These are phyloP conservation scores for Chenopodium album DNA, from an alignment of 148 eudicot species.

Conservation along the genomic window DNA sequence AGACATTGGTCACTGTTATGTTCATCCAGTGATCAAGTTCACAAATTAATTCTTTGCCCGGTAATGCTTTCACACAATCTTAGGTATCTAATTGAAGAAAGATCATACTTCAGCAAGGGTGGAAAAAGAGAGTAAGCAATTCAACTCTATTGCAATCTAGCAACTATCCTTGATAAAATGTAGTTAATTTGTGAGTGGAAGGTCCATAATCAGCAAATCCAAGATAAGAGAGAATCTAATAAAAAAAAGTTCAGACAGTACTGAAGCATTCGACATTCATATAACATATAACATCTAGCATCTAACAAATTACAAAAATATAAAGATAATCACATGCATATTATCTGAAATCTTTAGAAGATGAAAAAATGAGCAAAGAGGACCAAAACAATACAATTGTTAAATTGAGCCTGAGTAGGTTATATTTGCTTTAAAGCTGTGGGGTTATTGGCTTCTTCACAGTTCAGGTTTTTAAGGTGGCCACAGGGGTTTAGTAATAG, in stretches of 20 bases:
- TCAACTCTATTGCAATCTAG: too few relatives aligned
- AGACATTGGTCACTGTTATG: neutral
- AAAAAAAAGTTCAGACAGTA: too few relatives aligned
- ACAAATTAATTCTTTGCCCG: neutral
- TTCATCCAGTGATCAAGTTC: conserved; percentile 2
- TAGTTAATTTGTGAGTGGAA: neutral
- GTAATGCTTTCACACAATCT: neutral
- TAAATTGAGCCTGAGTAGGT: too few relatives aligned
- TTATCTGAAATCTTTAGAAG: neutral
- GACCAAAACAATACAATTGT: neutral
- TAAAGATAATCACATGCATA: neutral
- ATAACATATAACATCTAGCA: neutral
- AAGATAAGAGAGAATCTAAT: too few relatives aligned
- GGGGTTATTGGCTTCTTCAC: too few relatives aligned
- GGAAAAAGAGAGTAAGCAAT: neutral
- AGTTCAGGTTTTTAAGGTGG: too few relatives aligned
- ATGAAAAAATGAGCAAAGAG: neutral
- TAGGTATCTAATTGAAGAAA: neutral
- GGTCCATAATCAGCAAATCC: neutral
- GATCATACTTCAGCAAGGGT: neutral
- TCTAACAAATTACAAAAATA: too few relatives aligned
- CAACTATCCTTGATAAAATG: too few relatives aligned
- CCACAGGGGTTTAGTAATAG: too few relatives aligned
- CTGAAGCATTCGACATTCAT: too few relatives aligned
- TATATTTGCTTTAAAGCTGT: too few relatives aligned